Base-by-base conservation (phyloP, 176 grass and related monocot species). In the Tillandsia fasciculata region DNA sequence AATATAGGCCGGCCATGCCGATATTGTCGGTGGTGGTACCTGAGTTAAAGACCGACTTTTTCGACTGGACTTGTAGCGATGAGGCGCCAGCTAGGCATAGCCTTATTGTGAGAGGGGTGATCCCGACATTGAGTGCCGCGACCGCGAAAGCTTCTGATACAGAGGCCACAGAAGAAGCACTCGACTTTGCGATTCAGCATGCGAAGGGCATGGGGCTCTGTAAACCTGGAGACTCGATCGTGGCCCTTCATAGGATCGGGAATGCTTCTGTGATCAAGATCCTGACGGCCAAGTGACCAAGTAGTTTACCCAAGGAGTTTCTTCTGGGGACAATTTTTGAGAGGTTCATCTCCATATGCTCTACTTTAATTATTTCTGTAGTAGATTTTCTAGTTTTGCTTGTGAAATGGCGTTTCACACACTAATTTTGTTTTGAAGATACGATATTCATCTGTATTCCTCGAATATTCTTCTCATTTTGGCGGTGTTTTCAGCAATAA, bases 61-160 rank as follows among this genome's bases (percentile, higher is more conserved):
- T 50, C 8, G 66, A 69, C 10, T 74, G 72, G 72, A 63, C 33
- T 22, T 74, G 72, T 48, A 74, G 72, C n/a, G 72, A 74, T 9
- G 72, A 64, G 59, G 57, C 72, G 27, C 72, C 72, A 27, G 72
- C 72, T 4, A 74, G 58, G 18, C 72, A 74, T 2, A 74, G 48
- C 48, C 72, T 74, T 51, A 64, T 74, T 24, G 58, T 49, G 3
- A 74, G 58, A 74, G 72, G 72, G 24, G 12, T 74, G 20, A 74
- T 74, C 15, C 72, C 72, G 3, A 48, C 64, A 5, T 17, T 74
- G 58, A 64, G 56, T 47, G 57, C 29, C 50, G 72, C 72, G 2
- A 64, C 72, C 15, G 58, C 72, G 12, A 74, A 64, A 29, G 28
- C 72, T 33, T 74, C 59, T 10, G 58, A 74, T 24, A 27, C 57